Base-by-base conservation (phyloP, 225 moss, liverwort and hornwort genomes). In the Marchantia polymorpha region DNA sequence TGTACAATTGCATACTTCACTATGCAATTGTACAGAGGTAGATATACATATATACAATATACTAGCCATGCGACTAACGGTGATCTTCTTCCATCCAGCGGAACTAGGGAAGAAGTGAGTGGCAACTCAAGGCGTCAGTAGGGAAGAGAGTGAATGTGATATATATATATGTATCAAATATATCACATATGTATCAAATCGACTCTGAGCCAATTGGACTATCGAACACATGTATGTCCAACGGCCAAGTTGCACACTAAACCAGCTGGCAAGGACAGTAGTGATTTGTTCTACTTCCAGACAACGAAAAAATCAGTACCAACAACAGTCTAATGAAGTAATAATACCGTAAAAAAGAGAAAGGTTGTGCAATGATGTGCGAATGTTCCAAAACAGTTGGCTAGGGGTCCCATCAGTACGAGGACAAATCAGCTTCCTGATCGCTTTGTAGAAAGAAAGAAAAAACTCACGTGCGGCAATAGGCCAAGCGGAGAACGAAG, bases 401-500 rank as follows among this genome's bases (percentile, higher is more conserved):
- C 5, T 2, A 39, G 12, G 12, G 10, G 1, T 65, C 25, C 4
- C 27, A 26, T 12, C 29, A 29, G 61, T 17, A 61, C 0, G 61
- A 75, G 19, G 55, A 75, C 27, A 54, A 19, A 58, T 46, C 31
- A 75, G 30, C 58, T 77, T 22, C 50, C 77, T 25, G 19, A 22
- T n/a, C 60, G 30, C 30, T 14, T 56, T 29, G 31, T 17, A 31
- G 69, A 51, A 27, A 25, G 39, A 64, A 54, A 74, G 49, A 27
- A 25, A 25, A 64, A 54, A 74, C 72, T 65, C 80, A 88, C 87
- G 87, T 93, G 65, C 93, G 90, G 65, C 95, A 95, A 74, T 99
- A 91, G 66, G 94, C 99, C 84, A 99, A 89, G 22, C 99, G 88
- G 77, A 99, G 84, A 78, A 93, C 93, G 75, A 99, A 99, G 77